Evolutionary conservation across 129 eudicot genomes (phyloP), one percentile per base, ranked within the genome.

Genomic region (Tanacetum coccineum): DNA sequence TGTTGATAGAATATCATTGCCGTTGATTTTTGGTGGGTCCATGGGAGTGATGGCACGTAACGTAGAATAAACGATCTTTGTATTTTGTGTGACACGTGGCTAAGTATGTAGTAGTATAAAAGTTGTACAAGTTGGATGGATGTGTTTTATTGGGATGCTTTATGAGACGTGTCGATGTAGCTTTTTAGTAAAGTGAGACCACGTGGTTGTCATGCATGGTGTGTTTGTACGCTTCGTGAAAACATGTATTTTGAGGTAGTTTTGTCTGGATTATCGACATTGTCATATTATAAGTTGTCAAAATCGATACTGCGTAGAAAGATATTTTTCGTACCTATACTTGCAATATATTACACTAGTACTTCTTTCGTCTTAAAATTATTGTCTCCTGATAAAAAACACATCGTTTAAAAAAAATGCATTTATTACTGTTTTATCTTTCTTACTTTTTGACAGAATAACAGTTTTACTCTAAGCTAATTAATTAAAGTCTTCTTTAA

Each of bases 151-250:
- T 7, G 14, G 3, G 79, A 26, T 50, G 62, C 12, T 9, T 56
- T 73, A 74, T 50, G 17, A 30, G 64, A 63, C 68, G 49, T 9
- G 47, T 61, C 62, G 52, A 58, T 46, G 68, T 47, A 17, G 75
- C 60, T 71, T 30, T 71, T 11, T 45, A 59, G 42, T 30, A 60
- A 50, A 26, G 58, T 58, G 42, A 53, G n/a, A 9, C 20, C 72
- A 69, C 65, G 65, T 69, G 70, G 74, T 40, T 55, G 74, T 13
- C 26, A 69, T 69, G 74, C 74, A 69, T 56, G 65, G 44, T 22
- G 42, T 46, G 63, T 13, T 54, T 54, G 28, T 54, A 54, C 54
- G 17, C 54, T 13, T 13, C 17, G 1, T 14, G 4, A 11, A 53
- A 53, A 53, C 59, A 53, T 53, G 11, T 18, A 18, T n/a, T 53